Base-by-base conservation (phyloP, 1,284 basidiomycete species). In the Boletus sp. region DNA sequence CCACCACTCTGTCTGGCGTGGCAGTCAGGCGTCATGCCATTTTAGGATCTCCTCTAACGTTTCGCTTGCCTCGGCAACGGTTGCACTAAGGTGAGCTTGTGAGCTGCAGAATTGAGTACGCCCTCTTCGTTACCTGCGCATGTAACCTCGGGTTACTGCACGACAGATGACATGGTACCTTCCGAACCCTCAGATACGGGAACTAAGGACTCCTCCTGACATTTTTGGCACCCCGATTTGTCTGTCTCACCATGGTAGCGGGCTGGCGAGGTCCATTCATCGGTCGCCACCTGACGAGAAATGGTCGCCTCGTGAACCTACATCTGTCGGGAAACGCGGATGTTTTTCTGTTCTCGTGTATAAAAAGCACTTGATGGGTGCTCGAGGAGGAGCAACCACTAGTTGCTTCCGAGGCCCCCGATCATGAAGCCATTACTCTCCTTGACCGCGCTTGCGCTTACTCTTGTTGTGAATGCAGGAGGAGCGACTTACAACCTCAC, bases 401-500 rank as follows among this genome's bases (percentile, higher is more conserved):
- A 2, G 35, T 58, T 22, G 2, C 20, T 27, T 58, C n/a, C 24
- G 9, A 8, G 36, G 2, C 27, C 11, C 57, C 54, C 44, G 27
- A 43, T 59, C 48, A 43, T 22, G 37, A 59, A n/a, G 22, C 15
- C 7, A n/a, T 41, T 35, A 4, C 7, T 37, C 31, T 27, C 31
- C 20, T 52, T 41, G 11, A 22, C 7, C 8, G 11, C n/a, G 33
- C 36, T 63, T 11, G n/a, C 5, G 7, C 37, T 52, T n/a, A 9
- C 33, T 36, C 15, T 42, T 27, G 24, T 12, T 29, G 31, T 27
- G 2, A 27, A 43, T 12, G 47, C 43, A 16, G 35, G 16, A 12
- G 61, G 50, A n/a, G 61, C 33, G 7, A 22, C 31, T 3, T 63
- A 63, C 42, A 48, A 18, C 20, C 18, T 16, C 6, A 59, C 2